Base-by-base conservation (phyloP, 192 early-diverging fungal genomes). In the Backusella macrospora region DNA sequence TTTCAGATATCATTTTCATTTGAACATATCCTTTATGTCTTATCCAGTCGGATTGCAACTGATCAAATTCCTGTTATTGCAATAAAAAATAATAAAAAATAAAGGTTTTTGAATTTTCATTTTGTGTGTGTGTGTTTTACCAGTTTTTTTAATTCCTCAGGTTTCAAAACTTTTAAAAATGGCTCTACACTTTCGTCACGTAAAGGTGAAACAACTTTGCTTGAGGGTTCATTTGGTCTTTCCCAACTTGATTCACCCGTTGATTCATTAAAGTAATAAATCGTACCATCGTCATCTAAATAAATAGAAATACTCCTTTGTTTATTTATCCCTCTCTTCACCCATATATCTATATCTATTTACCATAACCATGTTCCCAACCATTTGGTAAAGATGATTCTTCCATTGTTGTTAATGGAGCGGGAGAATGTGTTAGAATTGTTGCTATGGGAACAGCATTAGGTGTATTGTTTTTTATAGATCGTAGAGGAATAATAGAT, bases 191-290 rank as follows among this genome's bases (percentile, higher is more conserved):
- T 40, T 1, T 26, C 62, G n/a, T 43, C 21, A 10, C 43, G 26
- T 16, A 21, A 15, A 49, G 44, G 42, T 10, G 38, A 66, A 66
- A 21, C 21, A 5, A 43, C 39, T 7, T 42, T 9, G 6, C 46
- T 12, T 3, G 8, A 7, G 6, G 45, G 12, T 2, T 46, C 67
- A 5, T 18, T 21, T 23, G 86, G 86, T 26, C 55, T 69, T 42
- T 88, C 81, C 86, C 86, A 88, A 6, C 77, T 65, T 3, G 86
- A 80, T 65, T 85, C 83, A 10, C 85, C 83, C 0, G 83, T 86
- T 2, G 65, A 45, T n/a, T 77, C 75, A 65, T 88, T 83, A 62
- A 88, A 88, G 73, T 86, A 88, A 49, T 88, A 88, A 45, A 81
- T 75, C 10, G 80, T 76, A 0, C 83, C 84, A 21, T 78, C 74